Evolutionary conservation across 2,329 filamentous ascomycete species (phyloP).

Genomic region (Fusarium sacchari): DNA sequence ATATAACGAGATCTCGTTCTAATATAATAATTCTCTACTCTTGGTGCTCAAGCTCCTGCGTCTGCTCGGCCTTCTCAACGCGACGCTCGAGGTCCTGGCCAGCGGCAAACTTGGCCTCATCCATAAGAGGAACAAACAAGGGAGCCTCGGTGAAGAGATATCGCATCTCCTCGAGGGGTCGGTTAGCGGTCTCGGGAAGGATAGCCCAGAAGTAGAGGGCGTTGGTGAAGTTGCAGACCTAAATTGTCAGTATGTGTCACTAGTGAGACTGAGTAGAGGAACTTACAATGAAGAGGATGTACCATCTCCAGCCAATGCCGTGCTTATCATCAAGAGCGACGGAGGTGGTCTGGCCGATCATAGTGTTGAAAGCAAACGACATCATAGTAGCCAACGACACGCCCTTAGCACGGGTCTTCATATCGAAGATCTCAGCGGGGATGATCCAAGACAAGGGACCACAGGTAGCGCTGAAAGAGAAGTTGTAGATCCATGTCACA

Average conservation of each 20-base stretch:
- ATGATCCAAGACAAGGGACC: constrained; percentile 57
- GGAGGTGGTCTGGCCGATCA: constrained; percentile 72
- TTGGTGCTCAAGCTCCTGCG: constrained; percentile 20
- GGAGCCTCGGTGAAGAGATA: constrained; percentile 73
- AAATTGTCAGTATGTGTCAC: neutral
- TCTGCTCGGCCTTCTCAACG: constrained; percentile 21
- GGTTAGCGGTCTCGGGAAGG: constrained; percentile 72
- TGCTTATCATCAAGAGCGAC: constrained; percentile 53
- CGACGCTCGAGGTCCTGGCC: constrained; percentile 25
- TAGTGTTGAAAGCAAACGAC: constrained; percentile 77
- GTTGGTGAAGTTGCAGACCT: constrained; percentile 69
- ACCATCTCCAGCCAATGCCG: constrained; percentile 59
- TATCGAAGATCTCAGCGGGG: constrained; percentile 79
- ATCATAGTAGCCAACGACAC: constrained; percentile 78
- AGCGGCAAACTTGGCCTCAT: constrained; percentile 48
- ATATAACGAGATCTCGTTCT: rapidly evolving
- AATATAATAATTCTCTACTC: neutral
- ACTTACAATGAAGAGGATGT: constrained; percentile 54
- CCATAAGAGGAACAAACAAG: constrained; percentile 67
- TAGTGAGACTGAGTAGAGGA: rapidly evolving
- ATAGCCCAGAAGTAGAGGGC: constrained; percentile 68
- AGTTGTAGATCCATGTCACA: constrained; percentile 28
- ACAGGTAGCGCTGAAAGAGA: constrained; percentile 22
- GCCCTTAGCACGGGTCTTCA: constrained; percentile 75
- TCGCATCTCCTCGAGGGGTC: constrained; percentile 75